Conservation (phyloP, 2,329 filamentous ascomycete species). For the Beauveria caledonica region DNA sequence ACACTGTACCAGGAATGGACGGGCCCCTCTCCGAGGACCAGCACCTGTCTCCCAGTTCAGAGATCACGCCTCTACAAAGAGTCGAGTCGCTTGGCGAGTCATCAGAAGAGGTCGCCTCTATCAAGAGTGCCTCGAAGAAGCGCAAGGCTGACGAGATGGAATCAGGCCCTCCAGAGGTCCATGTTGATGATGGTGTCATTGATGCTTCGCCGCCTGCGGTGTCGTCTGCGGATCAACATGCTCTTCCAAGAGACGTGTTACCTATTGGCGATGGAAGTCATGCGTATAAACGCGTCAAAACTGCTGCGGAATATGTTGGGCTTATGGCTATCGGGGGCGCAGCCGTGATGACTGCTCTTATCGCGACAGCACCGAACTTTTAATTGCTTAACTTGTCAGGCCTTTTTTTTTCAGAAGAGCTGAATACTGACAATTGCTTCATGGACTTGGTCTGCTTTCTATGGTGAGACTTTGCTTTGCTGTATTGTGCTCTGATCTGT, state of each 20-base stretch:
- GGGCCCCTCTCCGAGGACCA: background rate
- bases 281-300: constrained; percentile 24
- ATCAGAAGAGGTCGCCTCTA: constrained; percentile 11
- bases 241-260: background rate
- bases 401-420: no score
- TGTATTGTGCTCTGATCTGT: background rate
- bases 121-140: background rate
- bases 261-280: background rate
- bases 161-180: background rate
- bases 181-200: background rate
- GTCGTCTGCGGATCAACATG: background rate
- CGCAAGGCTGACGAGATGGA: background rate
- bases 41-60: constrained; percentile 22
- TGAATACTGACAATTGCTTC: background rate
- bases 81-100: constrained; percentile 16
- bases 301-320: constrained; percentile 27
- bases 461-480: background rate
- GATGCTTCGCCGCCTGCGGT: background rate
- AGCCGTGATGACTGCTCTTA: constrained; percentile 32
- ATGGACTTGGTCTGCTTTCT: background rate
- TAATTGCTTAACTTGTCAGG: constrained; percentile 6
- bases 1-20: background rate
- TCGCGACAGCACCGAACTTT: constrained; percentile 28
- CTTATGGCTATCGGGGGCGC: constrained; percentile 29
- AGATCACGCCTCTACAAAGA: background rate